Evolutionary conservation across 2,329 filamentous ascomycete species (phyloP), one percentile per base, ranked within the genome.

Genomic region (Ramularia endophylla): DNA sequence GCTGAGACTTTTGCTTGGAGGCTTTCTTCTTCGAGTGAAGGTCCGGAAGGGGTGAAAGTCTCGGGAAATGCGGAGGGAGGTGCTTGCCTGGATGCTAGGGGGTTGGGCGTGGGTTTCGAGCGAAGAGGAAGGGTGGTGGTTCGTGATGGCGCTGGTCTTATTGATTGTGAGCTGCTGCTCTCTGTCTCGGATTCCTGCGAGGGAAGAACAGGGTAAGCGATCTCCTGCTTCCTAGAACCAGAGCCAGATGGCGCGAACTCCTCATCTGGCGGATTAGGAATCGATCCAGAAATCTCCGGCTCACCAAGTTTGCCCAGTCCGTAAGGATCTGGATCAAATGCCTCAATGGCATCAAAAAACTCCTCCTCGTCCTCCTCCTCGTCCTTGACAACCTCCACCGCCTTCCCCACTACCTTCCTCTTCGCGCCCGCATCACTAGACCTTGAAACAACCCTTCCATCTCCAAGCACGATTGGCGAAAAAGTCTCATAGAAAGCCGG

Each of bases 401-500:
- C 41, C 17, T 53, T 53, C 9, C 30, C 12, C 3, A 20, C 41
- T 19, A 31, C 22, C 18, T 31, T 8, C 16, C 34, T 47, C 30
- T 38, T 38, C 8, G 4, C 42, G 39, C 16, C 40, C 36, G 29
- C n/a, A n/a, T n/a, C n/a, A n/a, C n/a, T 6, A 25, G 22, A 6
- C 22, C 22, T 52, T 22, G n/a, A 45, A 19, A 44, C 29, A 33
- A 40, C 36, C 11, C 38, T 50, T 20, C 69, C 72, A 32, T 74
- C 65, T 1, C 72, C 71, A 12, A 81, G 57, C 12, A 72, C 66
- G 40, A 89, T 83, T 0, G 82, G 81, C 17, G 75, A 55, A 31
- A 80, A 72, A 4, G 81, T 68, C 57, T 94, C 88, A 3, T 77
- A 80, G 52, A 79, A 74, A 12, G 74, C 71, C 1, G 88, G 87